These are phyloP conservation scores for Camelina neglecta DNA, from an alignment of 345 rosid species.

Conservation along the genomic window DNA sequence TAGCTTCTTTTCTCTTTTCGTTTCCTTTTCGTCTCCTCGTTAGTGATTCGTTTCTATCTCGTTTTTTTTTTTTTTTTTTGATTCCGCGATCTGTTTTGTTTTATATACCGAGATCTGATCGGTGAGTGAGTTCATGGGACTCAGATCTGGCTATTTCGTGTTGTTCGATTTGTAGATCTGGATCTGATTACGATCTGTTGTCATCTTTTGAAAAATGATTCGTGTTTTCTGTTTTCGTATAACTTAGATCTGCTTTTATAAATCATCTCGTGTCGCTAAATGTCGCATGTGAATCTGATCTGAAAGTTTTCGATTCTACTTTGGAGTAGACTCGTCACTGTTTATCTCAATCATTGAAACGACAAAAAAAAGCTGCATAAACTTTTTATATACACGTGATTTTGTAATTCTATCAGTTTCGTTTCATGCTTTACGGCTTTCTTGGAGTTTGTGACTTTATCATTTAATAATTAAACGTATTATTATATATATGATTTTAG, in stretches of 20 bases:
- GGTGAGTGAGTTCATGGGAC: slow-evolving; percentile 24
- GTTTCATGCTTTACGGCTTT: slow-evolving; percentile 5
- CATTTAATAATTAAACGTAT: not conserved
- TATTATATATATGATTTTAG: not conserved
- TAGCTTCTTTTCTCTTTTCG: not conserved
- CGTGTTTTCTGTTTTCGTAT: slow-evolving; percentile 14
- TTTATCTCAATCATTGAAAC: slow-evolving; percentile 31
- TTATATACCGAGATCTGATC: slow-evolving; percentile 25
- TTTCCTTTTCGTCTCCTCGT: slow-evolving; percentile 18
- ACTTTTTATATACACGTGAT: slow-evolving; percentile 16
- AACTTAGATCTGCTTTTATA: slow-evolving; percentile 32
- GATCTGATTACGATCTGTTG: slow-evolving; percentile 36
- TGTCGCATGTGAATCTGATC: slow-evolving; percentile 28
- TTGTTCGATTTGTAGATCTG: slow-evolving; percentile 36
- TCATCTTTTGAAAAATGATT: slow-evolving; percentile 30
- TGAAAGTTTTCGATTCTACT: slow-evolving; percentile 16
- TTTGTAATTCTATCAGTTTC: not conserved
- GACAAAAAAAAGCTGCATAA: slow-evolving; percentile 19
- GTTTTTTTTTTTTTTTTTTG: not conserved
- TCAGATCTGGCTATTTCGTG: slow-evolving; percentile 36
- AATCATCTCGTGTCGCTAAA: not conserved
- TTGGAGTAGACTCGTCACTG: not conserved
- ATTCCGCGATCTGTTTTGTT: slow-evolving; percentile 23
- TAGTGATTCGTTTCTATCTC: slow-evolving; percentile 1
- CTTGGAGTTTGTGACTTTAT: slow-evolving; percentile 12